phyloP scores from a whole-genome alignment of 768 basidiomycete species.

The Inosperma sp. region DNA sequence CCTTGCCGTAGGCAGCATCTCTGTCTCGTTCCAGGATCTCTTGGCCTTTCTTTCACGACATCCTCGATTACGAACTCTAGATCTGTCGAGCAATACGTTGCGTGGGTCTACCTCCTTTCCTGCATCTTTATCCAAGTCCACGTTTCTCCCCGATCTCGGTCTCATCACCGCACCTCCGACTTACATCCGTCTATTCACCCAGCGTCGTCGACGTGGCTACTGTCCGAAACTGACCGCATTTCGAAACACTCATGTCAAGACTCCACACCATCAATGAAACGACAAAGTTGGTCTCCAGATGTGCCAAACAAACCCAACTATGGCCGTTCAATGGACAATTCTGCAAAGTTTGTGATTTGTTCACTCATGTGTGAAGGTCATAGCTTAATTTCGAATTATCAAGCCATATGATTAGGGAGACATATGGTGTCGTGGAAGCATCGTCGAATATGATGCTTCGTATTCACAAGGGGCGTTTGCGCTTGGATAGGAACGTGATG shows the following conservation, averaged over 20 bases:
- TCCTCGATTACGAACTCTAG: slow-evolving; percentile 1
- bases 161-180: not conserved
- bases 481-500: too few species aligned
- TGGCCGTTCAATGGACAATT: too few species aligned
- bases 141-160: not conserved
- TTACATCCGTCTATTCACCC: not conserved
- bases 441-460: too few species aligned
- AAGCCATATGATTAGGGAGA: too few species aligned
- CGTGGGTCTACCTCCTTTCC: not conserved
- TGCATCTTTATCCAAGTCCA: not conserved
- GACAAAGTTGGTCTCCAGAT: too few species aligned
- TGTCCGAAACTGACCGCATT: not conserved
- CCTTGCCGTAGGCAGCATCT: not conserved
- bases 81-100: not conserved
- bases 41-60: slow-evolving; percentile 11
- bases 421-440: too few species aligned
- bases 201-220: not conserved
- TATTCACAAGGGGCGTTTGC: too few species aligned
- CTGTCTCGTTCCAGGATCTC: slow-evolving; percentile 2
- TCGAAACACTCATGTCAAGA: not conserved
- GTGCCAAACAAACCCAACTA: too few species aligned
- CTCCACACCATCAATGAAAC: too few species aligned
- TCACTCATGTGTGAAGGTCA: too few species aligned
- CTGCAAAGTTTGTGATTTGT: too few species aligned
- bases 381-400: too few species aligned